Evolutionary conservation across 306 rosid species (phyloP).

Genomic region (Rubus parviflorus): DNA sequence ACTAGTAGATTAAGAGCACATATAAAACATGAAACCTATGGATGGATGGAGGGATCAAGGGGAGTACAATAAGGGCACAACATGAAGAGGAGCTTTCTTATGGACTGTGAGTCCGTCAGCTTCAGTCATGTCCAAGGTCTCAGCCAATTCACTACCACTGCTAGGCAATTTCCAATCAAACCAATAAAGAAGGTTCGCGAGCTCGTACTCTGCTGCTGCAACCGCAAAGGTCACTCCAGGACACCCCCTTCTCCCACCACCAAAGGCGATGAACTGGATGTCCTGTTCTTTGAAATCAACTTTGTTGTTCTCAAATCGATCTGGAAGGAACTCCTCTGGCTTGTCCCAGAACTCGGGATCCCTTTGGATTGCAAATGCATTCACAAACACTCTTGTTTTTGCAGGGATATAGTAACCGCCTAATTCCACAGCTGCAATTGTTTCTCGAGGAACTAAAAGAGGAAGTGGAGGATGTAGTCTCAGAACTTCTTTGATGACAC

Average conservation of each 20-base stretch:
- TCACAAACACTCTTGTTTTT: background rate
- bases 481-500: background rate
- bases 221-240: background rate
- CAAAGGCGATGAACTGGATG: background rate
- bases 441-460: background rate
- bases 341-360: background rate
- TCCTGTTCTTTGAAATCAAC: background rate
- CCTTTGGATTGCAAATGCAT: background rate
- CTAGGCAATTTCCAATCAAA: background rate
- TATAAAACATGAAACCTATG: background rate
- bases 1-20: background rate
- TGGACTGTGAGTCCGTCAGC: background rate
- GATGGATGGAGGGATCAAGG: background rate
- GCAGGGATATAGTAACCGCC: background rate
- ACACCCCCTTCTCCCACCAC: slow-evolving; percentile 7
- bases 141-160: background rate
- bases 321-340: background rate
- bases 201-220: background rate
- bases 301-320: background rate
- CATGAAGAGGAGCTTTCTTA: background rate
- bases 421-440: background rate
- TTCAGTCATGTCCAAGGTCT: slow-evolving; percentile 2
- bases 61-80: background rate
- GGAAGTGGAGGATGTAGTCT: slow-evolving; percentile 1
- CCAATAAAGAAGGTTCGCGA: background rate